Evolutionary conservation across 1,284 basidiomycete genomes (phyloP), one percentile per base, ranked within the genome.

Genomic region (Tilletiopsis washingtonensis): DNA sequence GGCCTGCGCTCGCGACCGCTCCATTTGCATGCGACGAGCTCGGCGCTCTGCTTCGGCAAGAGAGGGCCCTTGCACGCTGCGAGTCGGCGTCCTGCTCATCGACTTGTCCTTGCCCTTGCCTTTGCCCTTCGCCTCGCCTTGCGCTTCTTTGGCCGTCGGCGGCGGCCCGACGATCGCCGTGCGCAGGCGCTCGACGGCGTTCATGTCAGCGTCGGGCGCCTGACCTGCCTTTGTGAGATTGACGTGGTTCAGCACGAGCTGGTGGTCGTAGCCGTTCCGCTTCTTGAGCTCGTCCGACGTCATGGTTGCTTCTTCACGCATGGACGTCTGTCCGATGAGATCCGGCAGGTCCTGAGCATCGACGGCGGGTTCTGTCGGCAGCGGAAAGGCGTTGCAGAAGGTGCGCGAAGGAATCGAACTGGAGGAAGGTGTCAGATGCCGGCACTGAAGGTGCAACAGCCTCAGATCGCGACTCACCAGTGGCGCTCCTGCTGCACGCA

Each of bases 401-500:
- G 69, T 67, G 26, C 65, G 59, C 9, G 70, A 73, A 5, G 67
- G 61, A 45, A 57, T 52, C 23, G 70, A 67, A 50, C 65, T 53
- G 47, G 12, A 25, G 15, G n/a, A 24, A 5, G 2, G 2, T 52
- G 25, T 20, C 12, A 5, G 37, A 37, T 17, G 11, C 24, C 34
- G 29, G 34, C 1, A 14, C 6, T n/a, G 15, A 36, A 24, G 36
- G 11, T 2, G 19, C 7, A 15, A 9, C 6, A n/a, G 26, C 4
- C 23, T 14, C 14, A 19, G 39, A 21, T 21, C 21, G 19, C 23
- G n/a, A 20, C 49, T 47, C 43, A 51, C 54, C 24, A 62, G 56
- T 73, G 69, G 23, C 61, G 40, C 43, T 73, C 70, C 17, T 64
- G 69, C 51, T 73, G 70, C 36, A 67, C 45, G 47, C 67, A 71